These are phyloP conservation scores for Turnera subulata DNA, from an alignment of 345 rosid genomes.

Conservation along the genomic window DNA sequence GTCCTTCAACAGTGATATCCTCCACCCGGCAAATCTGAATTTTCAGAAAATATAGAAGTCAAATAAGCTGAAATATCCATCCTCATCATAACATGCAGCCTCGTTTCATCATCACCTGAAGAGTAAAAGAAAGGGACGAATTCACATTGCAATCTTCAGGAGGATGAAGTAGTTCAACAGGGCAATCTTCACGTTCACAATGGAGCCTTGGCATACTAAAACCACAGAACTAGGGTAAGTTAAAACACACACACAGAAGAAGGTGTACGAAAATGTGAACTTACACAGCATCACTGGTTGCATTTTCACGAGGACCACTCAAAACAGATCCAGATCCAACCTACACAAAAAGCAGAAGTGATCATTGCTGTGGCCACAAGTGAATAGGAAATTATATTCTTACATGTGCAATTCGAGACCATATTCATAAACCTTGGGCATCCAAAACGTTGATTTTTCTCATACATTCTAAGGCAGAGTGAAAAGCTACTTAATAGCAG, in stretches of 20 bases:
- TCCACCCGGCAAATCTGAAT: conserved; percentile 94
- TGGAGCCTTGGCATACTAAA: conserved; percentile 79
- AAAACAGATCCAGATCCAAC: conserved; percentile 88
- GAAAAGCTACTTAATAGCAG: too few relatives aligned
- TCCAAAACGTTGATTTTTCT: too few relatives aligned
- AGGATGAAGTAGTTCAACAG: conserved; percentile 76
- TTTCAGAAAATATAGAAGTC: conserved; percentile 22
- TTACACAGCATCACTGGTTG: conserved; percentile 79
- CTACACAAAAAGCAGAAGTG: conserved; percentile 38
- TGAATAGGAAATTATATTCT: too few relatives aligned
- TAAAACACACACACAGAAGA: conserved; percentile 1
- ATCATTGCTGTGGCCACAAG: conserved; percentile 6
- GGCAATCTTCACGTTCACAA: conserved; percentile 79
- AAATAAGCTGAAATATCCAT: conserved; percentile 18
- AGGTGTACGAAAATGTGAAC: conserved; percentile 28
- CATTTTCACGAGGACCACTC: conserved; percentile 87
- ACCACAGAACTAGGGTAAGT: conserved; percentile 11
- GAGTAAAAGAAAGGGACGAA: conserved; percentile 88
- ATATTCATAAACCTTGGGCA: too few relatives aligned
- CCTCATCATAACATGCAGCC: conserved; percentile 8
- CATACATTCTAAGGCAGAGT: too few relatives aligned
- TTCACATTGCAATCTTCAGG: conserved; percentile 99
- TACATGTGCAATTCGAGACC: too few relatives aligned
- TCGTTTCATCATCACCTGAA: conserved; percentile 58
- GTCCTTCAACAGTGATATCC: conserved; percentile 83